Percentiles rank a stretch among this genome's conserved stretches.
phyloP scores from a whole-genome alignment of 345 rosid species.

The Carallia brachiata region DNA sequence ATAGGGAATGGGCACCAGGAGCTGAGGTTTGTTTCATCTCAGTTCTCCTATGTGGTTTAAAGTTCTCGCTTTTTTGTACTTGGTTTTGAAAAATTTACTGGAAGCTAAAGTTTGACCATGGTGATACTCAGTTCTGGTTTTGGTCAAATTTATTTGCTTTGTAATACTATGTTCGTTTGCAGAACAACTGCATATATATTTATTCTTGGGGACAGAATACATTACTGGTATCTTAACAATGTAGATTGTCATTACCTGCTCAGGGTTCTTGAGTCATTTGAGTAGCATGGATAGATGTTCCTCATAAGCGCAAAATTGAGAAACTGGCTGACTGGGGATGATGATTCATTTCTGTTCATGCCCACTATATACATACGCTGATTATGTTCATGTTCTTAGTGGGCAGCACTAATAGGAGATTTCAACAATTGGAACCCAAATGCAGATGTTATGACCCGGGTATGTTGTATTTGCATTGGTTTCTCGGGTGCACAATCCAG shows the following conservation, averaged over 20 bases:
- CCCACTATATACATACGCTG: constrained; percentile 4
- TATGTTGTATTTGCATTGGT: constrained; percentile 35
- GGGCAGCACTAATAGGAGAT: constrained; percentile 92
- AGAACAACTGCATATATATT: background rate
- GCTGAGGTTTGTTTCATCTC: constrained; percentile 66
- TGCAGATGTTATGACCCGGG: constrained; percentile 79
- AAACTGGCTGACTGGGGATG: background rate
- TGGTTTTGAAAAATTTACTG: no score
- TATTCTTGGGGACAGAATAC: background rate
- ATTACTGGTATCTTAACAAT: background rate
- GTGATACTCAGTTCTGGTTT: constrained; percentile 5
- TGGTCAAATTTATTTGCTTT: background rate
- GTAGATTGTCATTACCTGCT: background rate
- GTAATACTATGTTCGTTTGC: background rate
- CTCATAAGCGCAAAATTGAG: background rate
- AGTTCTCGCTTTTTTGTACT: background rate
- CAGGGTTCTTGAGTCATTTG: background rate
- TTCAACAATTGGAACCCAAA: constrained; percentile 92
- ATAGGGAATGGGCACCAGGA: constrained; percentile 99
- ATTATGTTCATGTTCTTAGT: constrained; percentile 42
- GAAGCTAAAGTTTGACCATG: background rate
- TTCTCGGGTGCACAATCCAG: background rate
- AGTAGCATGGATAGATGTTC: background rate
- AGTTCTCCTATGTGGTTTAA: constrained; percentile 7
- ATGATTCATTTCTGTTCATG: background rate